Conservation (phyloP, 257 asterid species). For the Fraxinus cuspidata region DNA sequence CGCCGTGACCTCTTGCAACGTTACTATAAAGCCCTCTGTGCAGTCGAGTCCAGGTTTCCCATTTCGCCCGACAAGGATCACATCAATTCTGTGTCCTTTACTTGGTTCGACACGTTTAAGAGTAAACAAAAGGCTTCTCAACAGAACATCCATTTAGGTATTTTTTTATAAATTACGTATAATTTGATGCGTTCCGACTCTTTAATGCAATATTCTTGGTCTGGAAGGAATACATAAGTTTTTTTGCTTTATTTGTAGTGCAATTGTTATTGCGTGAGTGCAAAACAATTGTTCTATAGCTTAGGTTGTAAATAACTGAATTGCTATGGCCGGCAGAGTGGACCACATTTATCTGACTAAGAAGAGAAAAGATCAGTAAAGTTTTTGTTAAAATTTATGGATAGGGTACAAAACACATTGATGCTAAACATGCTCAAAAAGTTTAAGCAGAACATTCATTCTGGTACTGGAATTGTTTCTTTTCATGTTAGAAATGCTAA, state of each 20-base stretch:
- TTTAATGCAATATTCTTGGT: not conserved
- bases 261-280: not conserved
- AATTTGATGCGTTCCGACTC: not conserved
- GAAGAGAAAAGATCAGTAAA: not conserved
- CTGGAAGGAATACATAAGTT: not conserved
- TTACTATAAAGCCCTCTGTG: conserved; percentile 90
- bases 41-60: conserved; percentile 91
- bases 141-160: conserved; percentile 89
- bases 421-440: not conserved
- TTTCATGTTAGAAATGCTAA: conserved; percentile 1
- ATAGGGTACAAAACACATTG: not conserved
- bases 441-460: not conserved
- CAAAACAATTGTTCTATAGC: not conserved
- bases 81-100: conserved; percentile 67
- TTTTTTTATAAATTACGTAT: conserved; percentile 9
- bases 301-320: not conserved
- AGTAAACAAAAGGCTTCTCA: conserved; percentile 73
- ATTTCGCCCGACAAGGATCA: conserved; percentile 89
- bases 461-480: not conserved
- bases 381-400: not conserved
- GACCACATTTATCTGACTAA: not conserved
- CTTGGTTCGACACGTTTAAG: conserved; percentile 97
- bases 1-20: conserved; percentile 86
- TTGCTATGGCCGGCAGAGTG: not conserved
- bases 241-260: not conserved